Conservation (phyloP, 2,329 filamentous ascomycete species). For the Elsinoe arachidis region DNA sequence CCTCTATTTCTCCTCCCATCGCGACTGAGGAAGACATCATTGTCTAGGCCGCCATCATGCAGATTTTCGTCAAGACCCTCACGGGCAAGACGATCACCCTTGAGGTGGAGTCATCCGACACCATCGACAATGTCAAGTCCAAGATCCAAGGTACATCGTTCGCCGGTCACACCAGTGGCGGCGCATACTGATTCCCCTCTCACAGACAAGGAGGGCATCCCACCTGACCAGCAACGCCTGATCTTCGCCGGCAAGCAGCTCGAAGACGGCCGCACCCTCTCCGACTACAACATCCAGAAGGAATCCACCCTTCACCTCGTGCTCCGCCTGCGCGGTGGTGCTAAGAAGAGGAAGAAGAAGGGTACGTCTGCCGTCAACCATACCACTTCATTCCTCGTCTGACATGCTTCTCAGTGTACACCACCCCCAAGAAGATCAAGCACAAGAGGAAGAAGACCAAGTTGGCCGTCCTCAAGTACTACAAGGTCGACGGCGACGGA, state of each 20-base stretch:
- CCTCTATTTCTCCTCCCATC: slow-evolving; percentile 13
- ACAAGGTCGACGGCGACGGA: slow-evolving; percentile 99
- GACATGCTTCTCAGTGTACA: slow-evolving; percentile 59
- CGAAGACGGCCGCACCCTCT: slow-evolving; percentile 96
- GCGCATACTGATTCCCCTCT: slow-evolving; percentile 31
- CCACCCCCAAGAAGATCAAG: slow-evolving; percentile 99
- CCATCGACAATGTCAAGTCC: slow-evolving; percentile 99
- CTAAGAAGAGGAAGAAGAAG: slow-evolving; percentile 99
- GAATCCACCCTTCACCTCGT: slow-evolving; percentile 98
- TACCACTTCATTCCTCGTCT: too few species aligned
- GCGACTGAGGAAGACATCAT: slow-evolving; percentile 17
- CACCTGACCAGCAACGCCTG: slow-evolving; percentile 96
- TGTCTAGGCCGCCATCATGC: slow-evolving; percentile 17
- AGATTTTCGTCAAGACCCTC: slow-evolving; percentile 82
- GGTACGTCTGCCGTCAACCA: too few species aligned
- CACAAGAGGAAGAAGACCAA: slow-evolving; percentile 99
- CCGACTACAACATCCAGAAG: slow-evolving; percentile 99
- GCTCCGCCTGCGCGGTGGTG: slow-evolving; percentile 94
- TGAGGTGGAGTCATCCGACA: slow-evolving; percentile 99
- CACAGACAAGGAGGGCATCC: slow-evolving; percentile 97
- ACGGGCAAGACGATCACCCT: slow-evolving; percentile 99
- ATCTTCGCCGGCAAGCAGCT: slow-evolving; percentile 99
- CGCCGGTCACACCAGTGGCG: not conserved
- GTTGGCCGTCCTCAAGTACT: slow-evolving; percentile 99
- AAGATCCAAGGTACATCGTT: slow-evolving; percentile 60